These are phyloP conservation scores for Clavispora fructus DNA, from an alignment of 805 yeast genomes.

Conservation along the genomic window DNA sequence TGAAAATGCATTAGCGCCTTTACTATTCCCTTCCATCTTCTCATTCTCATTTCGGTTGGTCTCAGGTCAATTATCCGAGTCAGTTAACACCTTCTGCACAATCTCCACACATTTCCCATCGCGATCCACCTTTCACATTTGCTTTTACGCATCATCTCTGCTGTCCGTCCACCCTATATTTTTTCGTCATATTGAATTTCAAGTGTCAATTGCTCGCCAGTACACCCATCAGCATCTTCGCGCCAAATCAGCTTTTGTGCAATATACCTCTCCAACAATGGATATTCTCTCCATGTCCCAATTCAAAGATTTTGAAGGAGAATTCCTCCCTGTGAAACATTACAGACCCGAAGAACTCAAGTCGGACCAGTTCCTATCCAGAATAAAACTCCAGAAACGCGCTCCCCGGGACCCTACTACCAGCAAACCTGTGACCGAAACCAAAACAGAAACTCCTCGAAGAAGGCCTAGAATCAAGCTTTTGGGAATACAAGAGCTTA, in stretches of 20 bases:
- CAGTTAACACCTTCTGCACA: too few relatives aligned
- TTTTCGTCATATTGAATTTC: too few relatives aligned
- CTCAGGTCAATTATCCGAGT: too few relatives aligned
- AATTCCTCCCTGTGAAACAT: constrained; percentile 24
- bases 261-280: not conserved
- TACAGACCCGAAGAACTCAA: constrained; percentile 16
- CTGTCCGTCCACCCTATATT: too few relatives aligned
- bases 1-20: too few relatives aligned
- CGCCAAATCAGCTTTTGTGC: not conserved
- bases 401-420: not conserved
- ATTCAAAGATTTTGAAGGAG: constrained; percentile 24
- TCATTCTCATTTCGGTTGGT: too few relatives aligned
- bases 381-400: not conserved
- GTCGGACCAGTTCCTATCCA: constrained; percentile 12
- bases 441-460: not conserved
- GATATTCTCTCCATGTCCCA: constrained; percentile 5
- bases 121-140: too few relatives aligned
- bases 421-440: not conserved
- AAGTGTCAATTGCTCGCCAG: not conserved
- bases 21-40: too few relatives aligned
- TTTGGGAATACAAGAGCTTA: not conserved
- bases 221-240: not conserved
- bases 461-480: not conserved
- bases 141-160: too few relatives aligned
- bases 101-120: too few relatives aligned